phyloP scores from a whole-genome alignment of 164 flowering plant species.

The grape (Vitis vinifera) region DNA sequence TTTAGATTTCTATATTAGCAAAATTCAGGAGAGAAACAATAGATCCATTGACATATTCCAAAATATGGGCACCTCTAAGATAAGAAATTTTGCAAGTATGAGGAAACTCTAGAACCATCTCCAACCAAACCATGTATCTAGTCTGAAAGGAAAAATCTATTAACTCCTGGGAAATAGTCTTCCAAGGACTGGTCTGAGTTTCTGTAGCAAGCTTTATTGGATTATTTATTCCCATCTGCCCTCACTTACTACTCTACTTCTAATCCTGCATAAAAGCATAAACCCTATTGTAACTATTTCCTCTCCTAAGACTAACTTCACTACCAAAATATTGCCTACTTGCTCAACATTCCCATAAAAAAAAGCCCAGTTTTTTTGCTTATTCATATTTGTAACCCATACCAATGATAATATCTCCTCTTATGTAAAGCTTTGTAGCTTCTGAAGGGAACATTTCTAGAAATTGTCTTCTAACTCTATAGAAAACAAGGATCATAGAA shows the following conservation, averaged over 20 bases:
- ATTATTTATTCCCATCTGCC: not conserved
- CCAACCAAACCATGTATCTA: too few species aligned
- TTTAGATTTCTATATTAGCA: too few species aligned
- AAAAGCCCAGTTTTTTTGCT: not conserved
- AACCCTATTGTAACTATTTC: not conserved
- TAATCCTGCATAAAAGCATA: not conserved
- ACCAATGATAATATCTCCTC: not conserved
- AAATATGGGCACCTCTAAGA: too few species aligned
- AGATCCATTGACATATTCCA: too few species aligned
- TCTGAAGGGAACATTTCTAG: not conserved
- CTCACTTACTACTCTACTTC: not conserved
- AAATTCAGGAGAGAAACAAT: too few species aligned
- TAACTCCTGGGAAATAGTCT: too few species aligned
- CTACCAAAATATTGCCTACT: not conserved
- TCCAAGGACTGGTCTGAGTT: not conserved
- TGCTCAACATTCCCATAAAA: not conserved
- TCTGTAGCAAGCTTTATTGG: not conserved
- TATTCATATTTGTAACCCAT: not conserved
- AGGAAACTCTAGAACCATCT: too few species aligned
- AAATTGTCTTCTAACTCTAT: not conserved
- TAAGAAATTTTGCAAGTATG: too few species aligned
- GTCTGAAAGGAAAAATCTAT: too few species aligned
- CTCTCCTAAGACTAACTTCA: not conserved
- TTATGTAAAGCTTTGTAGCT: not conserved
- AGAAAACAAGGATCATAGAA: not conserved